A percentile compares a stretch with the other conserved stretches of the same genome.
Evolutionary conservation across 805 yeast genomes (phyloP).

Genomic region (Wickerhamomyces subpelliculosus): DNA sequence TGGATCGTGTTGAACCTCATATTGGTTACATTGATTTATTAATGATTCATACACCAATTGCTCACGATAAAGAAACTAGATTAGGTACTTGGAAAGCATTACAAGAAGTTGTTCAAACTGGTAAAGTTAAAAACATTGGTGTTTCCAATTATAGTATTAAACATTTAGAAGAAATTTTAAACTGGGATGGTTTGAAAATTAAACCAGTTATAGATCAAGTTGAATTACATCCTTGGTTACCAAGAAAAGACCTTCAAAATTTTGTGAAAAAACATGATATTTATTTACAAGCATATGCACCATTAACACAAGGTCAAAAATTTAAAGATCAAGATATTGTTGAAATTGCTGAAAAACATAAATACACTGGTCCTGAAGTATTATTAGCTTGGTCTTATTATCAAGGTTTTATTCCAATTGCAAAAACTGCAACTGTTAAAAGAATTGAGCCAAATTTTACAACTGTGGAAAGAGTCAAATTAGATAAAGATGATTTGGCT

Average conservation of each 20-base stretch:
- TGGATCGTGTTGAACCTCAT: slow-evolving; percentile 39
- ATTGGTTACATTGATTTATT: slow-evolving; percentile 61
- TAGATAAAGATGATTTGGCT: slow-evolving; percentile 1
- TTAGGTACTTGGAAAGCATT: slow-evolving; percentile 62
- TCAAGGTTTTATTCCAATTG: slow-evolving; percentile 48
- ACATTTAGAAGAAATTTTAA: slow-evolving; percentile 51
- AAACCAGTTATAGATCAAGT: slow-evolving; percentile 70
- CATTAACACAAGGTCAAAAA: slow-evolving; percentile 44
- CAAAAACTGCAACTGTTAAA: slow-evolving; percentile 28
- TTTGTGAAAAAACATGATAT: slow-evolving; percentile 38
- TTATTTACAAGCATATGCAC: slow-evolving; percentile 49
- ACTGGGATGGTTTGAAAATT: slow-evolving; percentile 43
- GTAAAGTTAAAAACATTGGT: slow-evolving; percentile 57
- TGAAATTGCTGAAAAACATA: slow-evolving; percentile 32
- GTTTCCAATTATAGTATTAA: slow-evolving; percentile 61
- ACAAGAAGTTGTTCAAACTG: slow-evolving; percentile 59
- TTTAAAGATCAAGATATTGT: slow-evolving; percentile 37
- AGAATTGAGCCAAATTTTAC: slow-evolving; percentile 32
- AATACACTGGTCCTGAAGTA: slow-evolving; percentile 38
- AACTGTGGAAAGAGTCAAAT: slow-evolving; percentile 21
- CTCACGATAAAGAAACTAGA: slow-evolving; percentile 38
- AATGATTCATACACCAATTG: slow-evolving; percentile 56
- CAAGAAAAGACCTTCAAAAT: slow-evolving; percentile 29
- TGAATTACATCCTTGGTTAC: slow-evolving; percentile 41
- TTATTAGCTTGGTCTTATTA: slow-evolving; percentile 47